Conservation (phyloP, 768 basidiomycete genomes). For the Termitomyces sp. region DNA sequence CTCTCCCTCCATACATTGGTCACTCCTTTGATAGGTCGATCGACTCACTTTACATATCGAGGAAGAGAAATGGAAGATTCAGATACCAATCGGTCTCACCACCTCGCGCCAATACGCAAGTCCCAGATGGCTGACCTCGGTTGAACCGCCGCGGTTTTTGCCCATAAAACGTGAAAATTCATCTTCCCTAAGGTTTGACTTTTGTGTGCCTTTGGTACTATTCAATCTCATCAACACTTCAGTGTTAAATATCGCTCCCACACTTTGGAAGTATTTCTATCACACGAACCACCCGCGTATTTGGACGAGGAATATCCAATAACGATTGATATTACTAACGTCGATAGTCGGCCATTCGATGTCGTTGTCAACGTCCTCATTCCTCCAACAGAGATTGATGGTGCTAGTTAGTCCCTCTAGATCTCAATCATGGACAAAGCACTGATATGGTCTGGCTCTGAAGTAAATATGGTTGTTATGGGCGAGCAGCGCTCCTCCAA, state of each 20-base stretch:
- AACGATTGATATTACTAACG: conserved; percentile 62
- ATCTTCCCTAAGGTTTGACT: conserved; percentile 44
- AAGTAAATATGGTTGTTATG: conserved; percentile 60
- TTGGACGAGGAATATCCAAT: conserved; percentile 82
- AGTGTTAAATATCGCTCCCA: conserved; percentile 68
- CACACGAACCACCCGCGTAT: conserved; percentile 67
- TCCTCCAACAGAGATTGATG: conserved; percentile 76
- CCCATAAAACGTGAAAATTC: conserved; percentile 44
- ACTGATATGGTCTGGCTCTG: not conserved
- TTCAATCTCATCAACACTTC: conserved; percentile 4
- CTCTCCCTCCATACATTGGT: not conserved
- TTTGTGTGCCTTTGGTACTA: not conserved
- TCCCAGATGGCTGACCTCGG: conserved; percentile 54
- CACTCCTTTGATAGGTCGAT: conserved; percentile 33
- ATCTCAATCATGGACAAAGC: not conserved
- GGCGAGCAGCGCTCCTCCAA: conserved; percentile 63
- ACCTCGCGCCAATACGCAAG: conserved; percentile 30
- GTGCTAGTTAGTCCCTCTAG: conserved; percentile 48
- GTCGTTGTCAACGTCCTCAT: conserved; percentile 71
- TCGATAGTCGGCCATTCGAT: conserved; percentile 67
- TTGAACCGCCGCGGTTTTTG: conserved; percentile 50
- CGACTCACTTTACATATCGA: conserved; percentile 49
- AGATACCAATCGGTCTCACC: conserved; percentile 51
- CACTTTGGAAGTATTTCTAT: conserved; percentile 46
- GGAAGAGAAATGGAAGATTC: conserved; percentile 64